phyloP scores from a whole-genome alignment of 2,329 filamentous ascomycete genomes.

The Talaromyces sp. region DNA sequence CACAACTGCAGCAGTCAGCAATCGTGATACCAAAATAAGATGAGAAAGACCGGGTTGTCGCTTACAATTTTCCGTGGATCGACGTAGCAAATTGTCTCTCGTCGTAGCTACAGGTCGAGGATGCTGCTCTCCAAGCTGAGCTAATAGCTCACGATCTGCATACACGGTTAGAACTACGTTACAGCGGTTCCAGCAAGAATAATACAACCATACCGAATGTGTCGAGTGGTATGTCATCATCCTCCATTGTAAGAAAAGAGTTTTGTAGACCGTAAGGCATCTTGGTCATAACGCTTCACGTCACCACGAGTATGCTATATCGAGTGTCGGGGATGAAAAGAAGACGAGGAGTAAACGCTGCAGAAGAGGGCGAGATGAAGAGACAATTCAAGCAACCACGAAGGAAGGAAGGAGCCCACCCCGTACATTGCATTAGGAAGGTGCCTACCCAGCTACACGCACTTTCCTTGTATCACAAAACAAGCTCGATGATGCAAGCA shows the following conservation, averaged over 20 bases:
- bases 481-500: background rate
- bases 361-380: background rate
- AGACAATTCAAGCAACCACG: background rate
- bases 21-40: background rate
- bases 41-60: background rate
- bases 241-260: conserved; percentile 20
- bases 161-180: background rate
- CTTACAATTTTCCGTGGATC: conserved; percentile 4
- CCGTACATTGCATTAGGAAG: background rate
- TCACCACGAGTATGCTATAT: background rate
- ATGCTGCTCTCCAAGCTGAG: conserved; percentile 26
- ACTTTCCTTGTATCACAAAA: background rate
- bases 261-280: background rate
- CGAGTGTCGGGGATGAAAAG: background rate
- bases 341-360: background rate
- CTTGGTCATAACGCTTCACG: background rate
- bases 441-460: background rate
- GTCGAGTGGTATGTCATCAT: conserved; percentile 41
- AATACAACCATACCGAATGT: conserved; percentile 44
- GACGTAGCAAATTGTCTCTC: background rate
- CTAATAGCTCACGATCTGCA: conserved; percentile 38
- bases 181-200: no score
- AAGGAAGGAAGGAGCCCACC: background rate
- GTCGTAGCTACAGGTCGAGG: background rate
- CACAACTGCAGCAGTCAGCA: background rate